phyloP scores from a whole-genome alignment of 163 green algal genomes.

The Coccomyxa subellipsoidea region DNA sequence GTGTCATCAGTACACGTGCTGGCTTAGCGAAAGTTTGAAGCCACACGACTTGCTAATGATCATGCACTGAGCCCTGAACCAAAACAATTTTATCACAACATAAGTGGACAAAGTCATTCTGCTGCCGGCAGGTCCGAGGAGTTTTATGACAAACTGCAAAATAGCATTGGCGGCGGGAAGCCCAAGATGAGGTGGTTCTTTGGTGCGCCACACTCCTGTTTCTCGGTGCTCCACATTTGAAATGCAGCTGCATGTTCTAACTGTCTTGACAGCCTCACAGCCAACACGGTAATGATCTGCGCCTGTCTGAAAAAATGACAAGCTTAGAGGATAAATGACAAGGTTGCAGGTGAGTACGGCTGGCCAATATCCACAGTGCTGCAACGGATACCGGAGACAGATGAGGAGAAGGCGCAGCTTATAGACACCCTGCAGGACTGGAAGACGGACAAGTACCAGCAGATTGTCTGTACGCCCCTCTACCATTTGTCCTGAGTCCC shows the following conservation, averaged over 20 bases:
- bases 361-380: constrained; percentile 67
- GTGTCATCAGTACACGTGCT: neutral
- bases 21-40: neutral
- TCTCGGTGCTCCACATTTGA: neutral
- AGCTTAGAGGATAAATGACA: neutral
- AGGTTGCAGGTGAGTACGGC: constrained; percentile 40
- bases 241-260: neutral
- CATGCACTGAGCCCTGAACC: too few species aligned
- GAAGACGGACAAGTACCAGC: constrained; percentile 83
- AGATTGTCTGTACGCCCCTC: constrained; percentile 64
- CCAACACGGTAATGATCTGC: too few species aligned
- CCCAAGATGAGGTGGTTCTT: constrained; percentile 95
- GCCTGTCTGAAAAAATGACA: neutral
- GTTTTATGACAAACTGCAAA: constrained; percentile 85
- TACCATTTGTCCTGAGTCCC: neutral
- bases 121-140: constrained; percentile 59
- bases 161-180: constrained; percentile 88
- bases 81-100: too few species aligned
- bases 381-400: constrained; percentile 34
- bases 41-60: neutral
- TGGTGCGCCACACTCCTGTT: constrained; percentile 14
- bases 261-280: neutral
- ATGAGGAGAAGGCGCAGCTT: constrained; percentile 63
- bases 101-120: too few species aligned
- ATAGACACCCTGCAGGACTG: constrained; percentile 87